phyloP scores from a whole-genome alignment of 164 flowering plant genomes.

The Vitis riparia region DNA sequence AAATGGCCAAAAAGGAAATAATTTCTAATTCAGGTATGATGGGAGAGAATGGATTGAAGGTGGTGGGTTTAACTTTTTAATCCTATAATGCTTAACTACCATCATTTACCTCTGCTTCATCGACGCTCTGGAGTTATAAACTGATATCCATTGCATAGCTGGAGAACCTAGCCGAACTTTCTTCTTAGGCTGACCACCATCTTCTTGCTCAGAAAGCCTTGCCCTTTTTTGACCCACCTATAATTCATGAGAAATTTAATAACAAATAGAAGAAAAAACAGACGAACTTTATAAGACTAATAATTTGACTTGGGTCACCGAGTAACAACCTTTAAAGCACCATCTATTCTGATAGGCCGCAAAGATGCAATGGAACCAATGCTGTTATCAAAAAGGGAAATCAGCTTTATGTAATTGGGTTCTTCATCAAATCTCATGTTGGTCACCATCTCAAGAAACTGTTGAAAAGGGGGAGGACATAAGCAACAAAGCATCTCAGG shows the following conservation, averaged over 20 bases:
- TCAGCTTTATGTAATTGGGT: constrained; percentile 52
- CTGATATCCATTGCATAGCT: constrained; percentile 59
- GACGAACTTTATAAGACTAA: background rate
- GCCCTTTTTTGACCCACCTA: constrained; percentile 61
- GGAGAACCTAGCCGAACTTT: constrained; percentile 57
- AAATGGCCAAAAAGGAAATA: too few species aligned
- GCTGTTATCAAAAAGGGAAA: constrained; percentile 45
- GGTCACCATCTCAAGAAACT: constrained; percentile 55
- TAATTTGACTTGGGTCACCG: background rate
- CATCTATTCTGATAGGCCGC: constrained; percentile 50
- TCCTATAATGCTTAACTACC: background rate
- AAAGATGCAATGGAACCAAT: constrained; percentile 31
- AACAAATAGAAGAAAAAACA: background rate
- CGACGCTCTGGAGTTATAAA: constrained; percentile 41
- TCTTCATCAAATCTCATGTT: constrained; percentile 63
- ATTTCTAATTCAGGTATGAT: too few species aligned
- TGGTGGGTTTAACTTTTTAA: too few species aligned
- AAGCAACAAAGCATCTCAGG: constrained; percentile 46
- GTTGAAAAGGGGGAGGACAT: constrained; percentile 50
- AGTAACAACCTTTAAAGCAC: constrained; percentile 42
- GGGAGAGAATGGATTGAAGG: too few species aligned
- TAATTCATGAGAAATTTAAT: background rate
- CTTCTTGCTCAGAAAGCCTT: constrained; percentile 39
- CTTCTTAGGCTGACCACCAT: constrained; percentile 46
- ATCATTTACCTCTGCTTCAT: constrained; percentile 61